phyloP scores from a whole-genome alignment of 768 basidiomycete genomes.

The Rhizopogon vinicolor region DNA sequence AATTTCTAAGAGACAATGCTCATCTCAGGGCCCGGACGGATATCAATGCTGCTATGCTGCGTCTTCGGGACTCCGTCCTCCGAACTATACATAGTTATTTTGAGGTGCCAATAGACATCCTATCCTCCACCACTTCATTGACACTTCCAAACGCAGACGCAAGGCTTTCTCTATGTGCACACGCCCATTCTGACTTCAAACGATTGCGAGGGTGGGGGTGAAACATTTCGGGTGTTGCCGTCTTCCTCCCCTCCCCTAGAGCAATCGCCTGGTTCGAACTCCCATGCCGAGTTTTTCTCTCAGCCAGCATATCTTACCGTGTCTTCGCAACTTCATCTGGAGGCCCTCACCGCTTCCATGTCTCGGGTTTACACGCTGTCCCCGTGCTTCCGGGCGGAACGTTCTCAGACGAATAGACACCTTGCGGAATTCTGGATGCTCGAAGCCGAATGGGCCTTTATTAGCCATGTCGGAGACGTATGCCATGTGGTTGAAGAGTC shows the following conservation, averaged over 20 bases:
- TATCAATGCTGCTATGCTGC: conserved; percentile 66
- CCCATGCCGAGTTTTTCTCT: conserved; percentile 61
- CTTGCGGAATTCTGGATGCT: conserved; percentile 99
- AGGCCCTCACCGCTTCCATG: conserved; percentile 74
- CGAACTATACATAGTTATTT: conserved; percentile 64
- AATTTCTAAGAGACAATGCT: conserved; percentile 80
- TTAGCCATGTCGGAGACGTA: conserved; percentile 40
- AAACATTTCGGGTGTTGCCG: conserved; percentile 71
- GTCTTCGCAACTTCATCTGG: conserved; percentile 93
- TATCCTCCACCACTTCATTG: conserved; percentile 7
- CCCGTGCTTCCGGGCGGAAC: conserved; percentile 93
- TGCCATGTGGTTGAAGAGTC: conserved; percentile 54
- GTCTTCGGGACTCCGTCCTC: conserved; percentile 58
- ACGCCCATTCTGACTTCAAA: conserved; percentile 87
- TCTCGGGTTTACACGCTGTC: conserved; percentile 88
- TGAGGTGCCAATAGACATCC: conserved; percentile 41
- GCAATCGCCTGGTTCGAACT: conserved; percentile 8
- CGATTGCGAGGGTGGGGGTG: conserved; percentile 96
- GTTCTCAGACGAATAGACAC: conserved; percentile 83
- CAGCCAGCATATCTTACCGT: conserved; percentile 84
- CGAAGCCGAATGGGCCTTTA: conserved; percentile 87
- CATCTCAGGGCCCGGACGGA: conserved; percentile 86
- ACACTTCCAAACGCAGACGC: conserved; percentile 39
- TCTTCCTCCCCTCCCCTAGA: conserved; percentile 18
- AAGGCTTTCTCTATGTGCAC: conserved; percentile 75